A percentile compares a stretch with the other conserved stretches of the same genome.
Conservation (phyloP, 192 early-diverging fungal species). For the Umbelopsis sp. region DNA sequence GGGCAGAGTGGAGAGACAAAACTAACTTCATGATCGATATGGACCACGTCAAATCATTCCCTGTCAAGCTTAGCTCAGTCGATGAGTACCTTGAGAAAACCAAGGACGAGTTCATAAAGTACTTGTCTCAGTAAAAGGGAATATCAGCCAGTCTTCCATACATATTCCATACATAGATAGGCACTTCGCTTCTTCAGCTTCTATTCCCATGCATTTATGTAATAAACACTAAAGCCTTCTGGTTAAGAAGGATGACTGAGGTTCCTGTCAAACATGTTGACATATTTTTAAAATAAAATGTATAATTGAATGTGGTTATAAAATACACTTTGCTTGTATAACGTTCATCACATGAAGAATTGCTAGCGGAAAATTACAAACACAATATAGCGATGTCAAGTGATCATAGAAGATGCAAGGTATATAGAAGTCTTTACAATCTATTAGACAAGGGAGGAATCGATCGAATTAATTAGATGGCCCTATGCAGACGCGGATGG, state of each 20-base stretch:
- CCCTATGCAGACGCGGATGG: background rate
- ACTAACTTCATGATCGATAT: background rate
- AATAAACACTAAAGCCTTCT: background rate
- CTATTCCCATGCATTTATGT: background rate
- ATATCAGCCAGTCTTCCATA: no score
- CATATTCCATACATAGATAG: no score
- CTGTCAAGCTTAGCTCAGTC: background rate
- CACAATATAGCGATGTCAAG: no score
- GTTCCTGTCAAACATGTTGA: background rate
- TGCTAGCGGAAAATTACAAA: no score
- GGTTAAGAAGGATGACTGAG: no score
- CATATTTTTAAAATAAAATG: background rate
- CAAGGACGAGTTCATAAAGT: background rate
- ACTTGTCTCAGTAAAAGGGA: background rate
- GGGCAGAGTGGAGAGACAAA: background rate
- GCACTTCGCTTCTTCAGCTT: no score
- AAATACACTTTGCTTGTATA: no score
- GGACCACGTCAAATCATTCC: background rate
- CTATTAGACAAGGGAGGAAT: background rate
- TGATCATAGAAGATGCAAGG: no score
- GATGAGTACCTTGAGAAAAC: background rate
- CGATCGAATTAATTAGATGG: background rate
- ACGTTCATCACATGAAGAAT: no score
- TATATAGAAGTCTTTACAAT: no score
- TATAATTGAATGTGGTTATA: no score